These are phyloP conservation scores for Tremella fuciformis DNA, from an alignment of 768 basidiomycete species.

Conservation along the genomic window DNA sequence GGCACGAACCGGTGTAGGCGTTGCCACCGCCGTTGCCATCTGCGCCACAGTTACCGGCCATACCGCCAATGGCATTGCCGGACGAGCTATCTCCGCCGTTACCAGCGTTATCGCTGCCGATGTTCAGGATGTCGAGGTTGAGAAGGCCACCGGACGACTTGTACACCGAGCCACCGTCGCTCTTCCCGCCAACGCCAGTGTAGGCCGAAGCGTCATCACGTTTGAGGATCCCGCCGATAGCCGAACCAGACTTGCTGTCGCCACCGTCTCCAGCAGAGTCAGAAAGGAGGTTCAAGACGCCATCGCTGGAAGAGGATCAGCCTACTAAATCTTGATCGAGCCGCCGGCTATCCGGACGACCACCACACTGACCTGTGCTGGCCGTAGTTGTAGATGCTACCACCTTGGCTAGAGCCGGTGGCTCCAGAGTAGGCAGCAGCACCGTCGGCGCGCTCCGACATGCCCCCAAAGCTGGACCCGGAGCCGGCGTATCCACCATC, in stretches of 20 bases:
- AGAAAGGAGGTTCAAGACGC: constrained; percentile 39
- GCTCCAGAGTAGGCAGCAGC: constrained; percentile 23
- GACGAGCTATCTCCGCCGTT: constrained; percentile 37
- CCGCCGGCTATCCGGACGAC: constrained; percentile 16
- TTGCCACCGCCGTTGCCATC: constrained; percentile 20
- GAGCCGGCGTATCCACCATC: constrained; percentile 36
- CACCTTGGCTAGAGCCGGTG: neutral
- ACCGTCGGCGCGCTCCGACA: constrained; percentile 7
- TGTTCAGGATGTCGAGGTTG: constrained; percentile 40
- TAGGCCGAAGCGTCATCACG: constrained; percentile 17
- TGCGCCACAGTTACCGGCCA: constrained; percentile 15
- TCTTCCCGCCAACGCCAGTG: constrained; percentile 11
- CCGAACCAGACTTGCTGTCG: constrained; percentile 33
- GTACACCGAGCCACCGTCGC: neutral
- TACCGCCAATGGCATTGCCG: constrained; percentile 36
- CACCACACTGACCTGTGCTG: neutral
- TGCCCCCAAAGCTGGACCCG: constrained; percentile 34
- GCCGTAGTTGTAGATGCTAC: constrained; percentile 21
- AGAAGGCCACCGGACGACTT: constrained; percentile 22
- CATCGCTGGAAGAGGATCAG: constrained; percentile 5
- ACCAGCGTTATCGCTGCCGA: constrained; percentile 41
- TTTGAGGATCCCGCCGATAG: constrained; percentile 24
- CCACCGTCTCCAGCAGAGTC: constrained; percentile 40
- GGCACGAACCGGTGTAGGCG: constrained; percentile 23
- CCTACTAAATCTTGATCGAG: neutral